These are phyloP conservation scores for Acmispon strigosus DNA, from an alignment of 306 rosid species.

Conservation along the genomic window DNA sequence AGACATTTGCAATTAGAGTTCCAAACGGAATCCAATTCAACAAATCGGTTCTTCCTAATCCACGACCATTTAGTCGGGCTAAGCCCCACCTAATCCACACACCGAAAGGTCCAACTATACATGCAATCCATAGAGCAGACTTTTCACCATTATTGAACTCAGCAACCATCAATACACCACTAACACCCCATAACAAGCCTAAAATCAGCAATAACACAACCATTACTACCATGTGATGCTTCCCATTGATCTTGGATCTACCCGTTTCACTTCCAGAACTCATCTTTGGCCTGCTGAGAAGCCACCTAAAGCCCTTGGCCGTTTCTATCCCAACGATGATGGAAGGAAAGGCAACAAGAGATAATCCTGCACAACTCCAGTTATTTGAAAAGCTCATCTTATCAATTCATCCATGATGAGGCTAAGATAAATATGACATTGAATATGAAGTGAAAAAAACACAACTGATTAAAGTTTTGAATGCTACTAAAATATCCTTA, in stretches of 20 bases:
- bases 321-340: conserved; percentile 63
- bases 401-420: not conserved
- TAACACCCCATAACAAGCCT: conserved; percentile 39
- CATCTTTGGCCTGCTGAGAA: conserved; percentile 28
- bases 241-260: conserved; percentile 20
- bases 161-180: conserved; percentile 19
- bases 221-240: conserved; percentile 30
- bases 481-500: not conserved
- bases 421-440: not conserved
- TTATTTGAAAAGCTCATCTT: not conserved
- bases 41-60: conserved; percentile 42
- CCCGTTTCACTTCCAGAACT: conserved; percentile 4
- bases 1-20: conserved; percentile 64
- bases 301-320: conserved; percentile 53
- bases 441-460: not conserved
- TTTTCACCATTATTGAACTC: conserved; percentile 36
- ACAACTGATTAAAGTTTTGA: not conserved
- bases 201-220: conserved; percentile 35
- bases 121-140: conserved; percentile 57
- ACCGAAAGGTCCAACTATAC: conserved; percentile 73
- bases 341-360: conserved; percentile 51
- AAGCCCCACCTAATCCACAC: conserved; percentile 85
- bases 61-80: conserved; percentile 58
- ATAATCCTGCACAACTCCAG: conserved; percentile 39
- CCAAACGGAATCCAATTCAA: conserved; percentile 72